These are phyloP conservation scores for Phymatotrichopsis omnivora DNA, from an alignment of 2,329 filamentous ascomycete genomes.

Conservation along the genomic window DNA sequence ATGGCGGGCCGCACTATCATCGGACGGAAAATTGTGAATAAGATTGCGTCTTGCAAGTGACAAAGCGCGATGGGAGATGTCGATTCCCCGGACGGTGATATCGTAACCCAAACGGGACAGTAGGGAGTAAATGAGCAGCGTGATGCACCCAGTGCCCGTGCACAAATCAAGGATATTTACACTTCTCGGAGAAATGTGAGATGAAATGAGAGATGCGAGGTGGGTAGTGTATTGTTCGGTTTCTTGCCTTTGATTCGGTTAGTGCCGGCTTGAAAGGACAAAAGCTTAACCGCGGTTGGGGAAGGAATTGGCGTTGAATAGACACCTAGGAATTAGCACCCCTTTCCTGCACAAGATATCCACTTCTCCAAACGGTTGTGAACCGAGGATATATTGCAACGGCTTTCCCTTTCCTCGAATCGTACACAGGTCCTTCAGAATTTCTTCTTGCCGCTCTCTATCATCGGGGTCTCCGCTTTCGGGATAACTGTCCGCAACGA, in stretches of 20 bases:
- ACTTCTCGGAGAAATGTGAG: not conserved
- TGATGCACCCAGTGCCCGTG: conserved; percentile 83
- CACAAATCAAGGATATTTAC: conserved; percentile 65
- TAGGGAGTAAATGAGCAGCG: conserved; percentile 60
- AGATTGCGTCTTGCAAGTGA: conserved; percentile 56
- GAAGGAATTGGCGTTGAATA: conserved; percentile 23
- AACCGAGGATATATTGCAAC: conserved; percentile 79
- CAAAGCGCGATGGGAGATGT: conserved; percentile 59
- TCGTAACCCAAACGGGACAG: conserved; percentile 36
- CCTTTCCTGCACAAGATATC: conserved; percentile 66
- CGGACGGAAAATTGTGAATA: conserved; percentile 39
- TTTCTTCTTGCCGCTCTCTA: not conserved
- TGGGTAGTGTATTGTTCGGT: conserved; percentile 58
- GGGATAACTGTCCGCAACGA: not conserved
- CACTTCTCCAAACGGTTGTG: conserved; percentile 75
- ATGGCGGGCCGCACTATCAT: not conserved
- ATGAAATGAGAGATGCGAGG: conserved; percentile 38
- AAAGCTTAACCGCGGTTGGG: not conserved
- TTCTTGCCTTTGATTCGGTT: conserved; percentile 43
- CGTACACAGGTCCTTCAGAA: conserved; percentile 8
- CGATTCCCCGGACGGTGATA: conserved; percentile 50
- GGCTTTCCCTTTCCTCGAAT: conserved; percentile 41
- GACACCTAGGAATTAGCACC: conserved; percentile 77
- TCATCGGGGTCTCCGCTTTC: not conserved
- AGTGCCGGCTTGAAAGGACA: not conserved